Base-by-base conservation (phyloP, 1,284 basidiomycete genomes). In the Hypsizygus ulmarius region DNA sequence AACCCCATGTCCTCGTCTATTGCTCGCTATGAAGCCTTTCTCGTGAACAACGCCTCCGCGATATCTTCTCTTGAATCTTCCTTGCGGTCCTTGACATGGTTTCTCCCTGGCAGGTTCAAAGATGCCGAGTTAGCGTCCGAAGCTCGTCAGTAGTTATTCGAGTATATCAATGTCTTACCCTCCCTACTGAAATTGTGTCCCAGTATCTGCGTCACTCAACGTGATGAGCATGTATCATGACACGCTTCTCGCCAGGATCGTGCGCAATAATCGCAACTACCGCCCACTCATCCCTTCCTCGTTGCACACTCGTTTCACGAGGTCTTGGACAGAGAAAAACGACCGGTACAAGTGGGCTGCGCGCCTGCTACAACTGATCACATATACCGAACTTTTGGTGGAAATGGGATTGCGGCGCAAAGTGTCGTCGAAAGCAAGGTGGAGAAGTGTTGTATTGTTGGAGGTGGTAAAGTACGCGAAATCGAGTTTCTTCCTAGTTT, bases 51-150 rank as follows among this genome's bases (percentile, higher is more conserved):
- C 69, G 83, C 89, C 28, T 83, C 85, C 7, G 84, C 90, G 11
- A 90, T 97, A 50, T 87, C 87, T 14, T 84, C 89, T 10, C 75
- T 97, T 55, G 94, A 97, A 69, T 92, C 89, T 29, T 85, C 89
- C 9, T 71, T 97, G 54, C 78, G 93, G 50, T 94, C 91, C 51
- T 72, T 97, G 56, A 95, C 93, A 32, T 97, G 93, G 90, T 87
- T 97, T 58, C 76, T 97, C 18, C 94, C 95, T 15, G 95, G 94
- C 54, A 81, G 94, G 53, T 97, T 97, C 79, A 93, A 93, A 66
- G 95, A 97, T 77, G 92, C 94, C 45, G 95, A 97, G 67, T 75
- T 97, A 49, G 91, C 88, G 47, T 93, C 90, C 30, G 93, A 95
- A 78, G 82, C 88, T 63, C 73, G 93, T 94, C 59, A 81, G 92